These are phyloP conservation scores for Austroboletus sp. DNA, from an alignment of 1,284 basidiomycete genomes.

Conservation along the genomic window DNA sequence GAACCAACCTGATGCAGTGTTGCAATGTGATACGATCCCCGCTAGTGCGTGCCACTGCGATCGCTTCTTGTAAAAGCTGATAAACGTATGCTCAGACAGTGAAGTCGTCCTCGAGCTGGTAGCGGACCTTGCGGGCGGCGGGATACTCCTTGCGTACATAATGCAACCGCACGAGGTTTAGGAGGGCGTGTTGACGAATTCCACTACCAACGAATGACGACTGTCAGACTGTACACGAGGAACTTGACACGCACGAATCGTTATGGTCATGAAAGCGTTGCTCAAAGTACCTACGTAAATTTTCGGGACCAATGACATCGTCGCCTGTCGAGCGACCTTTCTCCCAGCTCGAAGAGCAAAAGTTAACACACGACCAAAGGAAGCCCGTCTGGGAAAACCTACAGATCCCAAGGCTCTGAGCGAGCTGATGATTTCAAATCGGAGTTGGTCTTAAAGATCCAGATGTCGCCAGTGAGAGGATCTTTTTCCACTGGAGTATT, in stretches of 20 bases:
- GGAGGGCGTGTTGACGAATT: constrained; percentile 66
- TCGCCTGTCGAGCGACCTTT: constrained; percentile 57
- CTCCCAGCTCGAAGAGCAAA: constrained; percentile 50
- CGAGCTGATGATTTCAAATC: constrained; percentile 63
- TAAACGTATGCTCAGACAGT: constrained; percentile 3
- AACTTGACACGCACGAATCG: constrained; percentile 56
- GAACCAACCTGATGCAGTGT: constrained; percentile 70
- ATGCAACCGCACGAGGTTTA: constrained; percentile 72
- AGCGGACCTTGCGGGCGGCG: constrained; percentile 57
- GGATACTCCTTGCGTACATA: constrained; percentile 60
- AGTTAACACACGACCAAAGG: background rate
- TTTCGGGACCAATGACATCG: constrained; percentile 60
- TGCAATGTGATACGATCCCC: constrained; percentile 66
- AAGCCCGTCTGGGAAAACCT: constrained; percentile 17
- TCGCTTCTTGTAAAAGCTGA: constrained; percentile 67
- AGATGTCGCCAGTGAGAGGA: constrained; percentile 50
- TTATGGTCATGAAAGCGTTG: constrained; percentile 71
- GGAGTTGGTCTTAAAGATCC: constrained; percentile 57
- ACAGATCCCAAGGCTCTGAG: constrained; percentile 57
- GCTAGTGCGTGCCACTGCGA: constrained; percentile 62
- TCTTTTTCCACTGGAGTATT: constrained; percentile 51
- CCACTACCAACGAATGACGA: constrained; percentile 42
- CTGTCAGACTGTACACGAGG: background rate
- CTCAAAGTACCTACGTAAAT: constrained; percentile 69
- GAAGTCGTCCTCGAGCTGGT: background rate